Evolutionary conservation across 2,329 filamentous ascomycete genomes (phyloP).

Genomic region (Botrytis hyacinthi): DNA sequence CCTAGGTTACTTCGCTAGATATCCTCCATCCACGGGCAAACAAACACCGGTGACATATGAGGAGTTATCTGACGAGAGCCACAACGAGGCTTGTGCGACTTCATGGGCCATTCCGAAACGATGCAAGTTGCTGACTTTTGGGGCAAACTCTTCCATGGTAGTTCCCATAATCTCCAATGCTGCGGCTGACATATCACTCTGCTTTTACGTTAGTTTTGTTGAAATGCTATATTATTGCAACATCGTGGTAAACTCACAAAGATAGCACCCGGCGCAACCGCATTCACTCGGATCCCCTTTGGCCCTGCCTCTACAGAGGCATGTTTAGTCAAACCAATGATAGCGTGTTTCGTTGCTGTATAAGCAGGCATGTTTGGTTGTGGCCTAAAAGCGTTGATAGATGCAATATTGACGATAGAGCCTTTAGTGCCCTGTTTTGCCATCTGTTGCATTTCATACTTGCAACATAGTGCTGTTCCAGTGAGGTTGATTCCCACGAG

Average conservation of each 20-base stretch:
- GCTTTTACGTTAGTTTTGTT: conserved; percentile 26
- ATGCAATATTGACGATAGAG: conserved; percentile 21
- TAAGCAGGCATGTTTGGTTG: conserved; percentile 27
- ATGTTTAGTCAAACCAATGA: conserved; percentile 45
- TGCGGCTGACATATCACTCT: conserved; percentile 41
- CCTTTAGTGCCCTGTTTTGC: conserved; percentile 15
- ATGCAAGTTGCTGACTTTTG: conserved; percentile 17
- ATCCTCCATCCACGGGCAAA: conserved; percentile 35
- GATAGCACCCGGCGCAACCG: conserved; percentile 40
- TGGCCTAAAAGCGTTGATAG: conserved; percentile 14
- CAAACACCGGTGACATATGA: conserved; percentile 34
- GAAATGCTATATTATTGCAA: conserved; percentile 47
- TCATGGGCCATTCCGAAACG: conserved; percentile 19
- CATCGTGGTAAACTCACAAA: conserved; percentile 41
- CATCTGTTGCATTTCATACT: conserved; percentile 19
- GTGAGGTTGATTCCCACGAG: conserved; percentile 18
- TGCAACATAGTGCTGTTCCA: conserved; percentile 19
- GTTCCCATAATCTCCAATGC: conserved; percentile 46
- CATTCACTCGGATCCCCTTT: conserved; percentile 41
- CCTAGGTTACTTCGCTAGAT: background rate
- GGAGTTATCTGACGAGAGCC: conserved; percentile 42
- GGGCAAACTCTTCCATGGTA: conserved; percentile 45
- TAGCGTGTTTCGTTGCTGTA: conserved; percentile 43
- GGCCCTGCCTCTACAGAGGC: conserved; percentile 40
- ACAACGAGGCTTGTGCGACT: conserved; percentile 27